Base-by-base conservation (phyloP, 2,329 filamentous ascomycete genomes). In the Aspergillus neoniger region DNA sequence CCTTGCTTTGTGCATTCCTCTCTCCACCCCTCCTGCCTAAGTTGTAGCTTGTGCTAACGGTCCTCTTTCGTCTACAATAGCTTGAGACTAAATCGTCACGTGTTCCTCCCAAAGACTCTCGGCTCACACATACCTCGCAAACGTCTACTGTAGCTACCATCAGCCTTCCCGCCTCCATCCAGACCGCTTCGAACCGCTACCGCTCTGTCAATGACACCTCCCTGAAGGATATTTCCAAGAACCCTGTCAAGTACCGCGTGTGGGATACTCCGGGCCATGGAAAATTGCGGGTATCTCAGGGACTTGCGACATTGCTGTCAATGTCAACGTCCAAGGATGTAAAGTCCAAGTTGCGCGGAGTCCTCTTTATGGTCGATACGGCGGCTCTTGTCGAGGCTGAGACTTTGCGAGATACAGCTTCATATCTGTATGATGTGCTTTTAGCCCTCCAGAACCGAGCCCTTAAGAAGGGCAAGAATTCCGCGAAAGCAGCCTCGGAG, bases 231-330 rank as follows among this genome's bases (percentile, higher is more conserved):
- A 66, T 71, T 8, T 63, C 72, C 17, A 71, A 69, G 19, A 75
- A 76, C 44, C 74, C 73, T 15, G 68, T 75, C 55, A 71, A 68
- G 32, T 81, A 80, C 63, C 67, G 72, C 5, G 56, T 81, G 14
- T 74, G 69, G 56, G 95, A 99, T 79, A 98, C 94, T 0, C 95
- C 95, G 0, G 95, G 95, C 41, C 95, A 99, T 80, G 92, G 92
- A 69, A 99, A 99, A 79, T 86, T 99, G 61, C 91, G 95, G 62
- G 85, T 87, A 69, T 82, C 80, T 14, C 78, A 87, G 60, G 75
- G 77, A 19, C 74, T 81, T 55, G 71, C 81, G 19, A 72, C 74
- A 53, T 69, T 79, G 38, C 65, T 69, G 17, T 62, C 69, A 17
- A 76, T 75, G 72, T 62, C 69, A 14, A 50, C 58, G 6, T 68